phyloP scores from a whole-genome alignment of 805 yeast genomes.

The Myxozyma neotropica region DNA sequence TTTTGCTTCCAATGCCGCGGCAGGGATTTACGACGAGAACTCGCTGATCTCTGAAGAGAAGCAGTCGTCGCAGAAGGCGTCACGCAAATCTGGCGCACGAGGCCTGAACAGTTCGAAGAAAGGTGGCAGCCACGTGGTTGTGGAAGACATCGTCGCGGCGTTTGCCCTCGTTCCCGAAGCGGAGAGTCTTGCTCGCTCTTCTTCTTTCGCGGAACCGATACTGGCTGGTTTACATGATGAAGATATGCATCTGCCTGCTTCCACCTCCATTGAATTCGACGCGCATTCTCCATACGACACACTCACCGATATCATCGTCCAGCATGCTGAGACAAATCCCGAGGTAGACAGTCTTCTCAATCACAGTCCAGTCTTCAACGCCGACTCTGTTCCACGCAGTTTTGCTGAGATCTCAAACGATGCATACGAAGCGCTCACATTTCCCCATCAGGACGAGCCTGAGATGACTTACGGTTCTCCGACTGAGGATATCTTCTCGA shows the following conservation, averaged over 20 bases:
- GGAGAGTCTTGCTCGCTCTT: neutral
- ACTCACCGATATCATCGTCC: neutral
- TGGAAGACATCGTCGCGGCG: constrained; percentile 9
- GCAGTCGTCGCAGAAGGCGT: neutral
- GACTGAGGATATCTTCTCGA: neutral
- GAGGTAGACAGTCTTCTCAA: neutral
- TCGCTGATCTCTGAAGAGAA: neutral
- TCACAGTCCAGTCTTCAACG: neutral
- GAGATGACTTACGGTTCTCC: neutral
- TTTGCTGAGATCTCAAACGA: constrained; percentile 4
- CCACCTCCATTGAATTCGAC: neutral
- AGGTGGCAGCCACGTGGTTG: constrained; percentile 1
- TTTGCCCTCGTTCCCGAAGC: constrained; percentile 10
- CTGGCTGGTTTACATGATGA: neutral
- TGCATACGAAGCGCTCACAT: constrained; percentile 10
- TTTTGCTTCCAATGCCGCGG: constrained; percentile 8
- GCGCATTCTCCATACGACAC: neutral
- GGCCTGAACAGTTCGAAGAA: neutral
- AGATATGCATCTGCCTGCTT: neutral
- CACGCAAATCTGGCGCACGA: constrained; percentile 2
- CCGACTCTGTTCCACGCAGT: constrained; percentile 7
- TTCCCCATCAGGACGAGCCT: constrained; percentile 1
- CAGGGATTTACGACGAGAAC: constrained; percentile 3
- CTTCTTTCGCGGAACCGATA: no score
- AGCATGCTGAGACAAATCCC: neutral